These are phyloP conservation scores for Mortierella sp. DNA, from an alignment of 371 early-diverging fungal species.

Conservation along the genomic window DNA sequence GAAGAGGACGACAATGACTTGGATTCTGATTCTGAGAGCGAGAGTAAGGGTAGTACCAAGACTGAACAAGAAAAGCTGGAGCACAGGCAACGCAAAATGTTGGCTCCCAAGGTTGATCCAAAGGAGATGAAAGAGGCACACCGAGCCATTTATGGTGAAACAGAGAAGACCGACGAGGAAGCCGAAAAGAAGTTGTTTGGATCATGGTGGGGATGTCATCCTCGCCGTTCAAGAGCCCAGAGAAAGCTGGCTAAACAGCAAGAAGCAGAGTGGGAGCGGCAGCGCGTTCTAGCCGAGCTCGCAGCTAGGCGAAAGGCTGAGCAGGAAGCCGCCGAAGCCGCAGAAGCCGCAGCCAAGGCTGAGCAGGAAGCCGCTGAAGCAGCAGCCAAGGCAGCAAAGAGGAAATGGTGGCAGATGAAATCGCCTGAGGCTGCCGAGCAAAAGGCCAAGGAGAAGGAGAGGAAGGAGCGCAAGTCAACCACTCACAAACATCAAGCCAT, in stretches of 20 bases:
- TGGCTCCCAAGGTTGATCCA: slow-evolving; percentile 49
- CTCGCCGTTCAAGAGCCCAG: slow-evolving; percentile 43
- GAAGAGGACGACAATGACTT: slow-evolving; percentile 39
- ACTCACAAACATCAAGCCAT: slow-evolving; percentile 39
- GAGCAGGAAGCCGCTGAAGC: slow-evolving; percentile 32
- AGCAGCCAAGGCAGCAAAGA: slow-evolving; percentile 32
- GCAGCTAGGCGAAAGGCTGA: slow-evolving; percentile 35
- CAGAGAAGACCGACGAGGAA: slow-evolving; percentile 23
- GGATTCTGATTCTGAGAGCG: slow-evolving; percentile 26
- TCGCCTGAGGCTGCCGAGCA: slow-evolving; percentile 13
- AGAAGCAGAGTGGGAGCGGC: slow-evolving; percentile 40
- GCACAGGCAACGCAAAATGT: slow-evolving; percentile 20
- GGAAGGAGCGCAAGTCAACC: slow-evolving; percentile 36
- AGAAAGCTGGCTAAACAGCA: slow-evolving; percentile 40
- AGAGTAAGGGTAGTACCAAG: slow-evolving; percentile 7
- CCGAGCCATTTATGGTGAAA: slow-evolving; percentile 24
- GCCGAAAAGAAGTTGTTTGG: slow-evolving; percentile 49
- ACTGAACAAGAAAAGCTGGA: slow-evolving; percentile 37
- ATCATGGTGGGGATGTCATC: slow-evolving; percentile 50
- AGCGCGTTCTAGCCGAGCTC: slow-evolving; percentile 31
- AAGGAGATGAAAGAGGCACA: slow-evolving; percentile 52
- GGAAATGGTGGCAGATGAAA: slow-evolving; percentile 41
- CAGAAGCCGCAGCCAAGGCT: slow-evolving; percentile 18
- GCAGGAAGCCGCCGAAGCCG: slow-evolving; percentile 29
- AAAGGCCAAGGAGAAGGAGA: slow-evolving; percentile 28